A percentile compares a stretch with the other conserved stretches of the same genome.
phyloP scores from a whole-genome alignment of 2,329 filamentous ascomycete species.

The Aureobasidium musti region DNA sequence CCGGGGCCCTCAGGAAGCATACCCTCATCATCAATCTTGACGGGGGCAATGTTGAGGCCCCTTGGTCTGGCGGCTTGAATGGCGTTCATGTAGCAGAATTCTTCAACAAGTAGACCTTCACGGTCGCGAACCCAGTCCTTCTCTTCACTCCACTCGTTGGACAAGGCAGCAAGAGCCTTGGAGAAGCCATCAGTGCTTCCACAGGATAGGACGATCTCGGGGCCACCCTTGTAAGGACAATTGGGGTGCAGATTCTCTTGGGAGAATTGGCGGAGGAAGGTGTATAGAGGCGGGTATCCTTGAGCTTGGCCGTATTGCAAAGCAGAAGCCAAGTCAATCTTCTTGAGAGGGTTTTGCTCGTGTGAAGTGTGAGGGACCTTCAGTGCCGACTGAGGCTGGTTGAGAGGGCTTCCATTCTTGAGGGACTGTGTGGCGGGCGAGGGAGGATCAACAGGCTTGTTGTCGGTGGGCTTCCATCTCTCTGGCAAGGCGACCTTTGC shows the following conservation, averaged over 20 bases:
- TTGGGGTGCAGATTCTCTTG: slow-evolving; percentile 76
- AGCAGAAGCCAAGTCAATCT: slow-evolving; percentile 78
- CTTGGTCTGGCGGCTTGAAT: slow-evolving; percentile 66
- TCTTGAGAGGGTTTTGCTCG: slow-evolving; percentile 61
- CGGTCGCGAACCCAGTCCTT: slow-evolving; percentile 67
- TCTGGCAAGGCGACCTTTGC: slow-evolving; percentile 73
- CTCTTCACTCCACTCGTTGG: slow-evolving; percentile 71
- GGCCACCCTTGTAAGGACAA: slow-evolving; percentile 73
- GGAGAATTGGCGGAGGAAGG: slow-evolving; percentile 77
- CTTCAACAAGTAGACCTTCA: slow-evolving; percentile 77
- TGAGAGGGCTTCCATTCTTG: slow-evolving; percentile 35
- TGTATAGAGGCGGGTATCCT: slow-evolving; percentile 76
- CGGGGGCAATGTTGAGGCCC: slow-evolving; percentile 71
- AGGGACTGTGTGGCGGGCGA: slow-evolving; percentile 43
- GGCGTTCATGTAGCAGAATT: slow-evolving; percentile 78
- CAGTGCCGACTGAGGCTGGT: slow-evolving; percentile 49
- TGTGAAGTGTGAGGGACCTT: slow-evolving; percentile 69
- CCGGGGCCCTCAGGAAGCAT: slow-evolving; percentile 75
- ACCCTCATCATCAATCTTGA: slow-evolving; percentile 75
- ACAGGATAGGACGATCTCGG: slow-evolving; percentile 76
- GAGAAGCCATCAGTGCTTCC: slow-evolving; percentile 83
- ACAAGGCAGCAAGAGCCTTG: slow-evolving; percentile 75
- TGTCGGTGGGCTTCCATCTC: slow-evolving; percentile 71
- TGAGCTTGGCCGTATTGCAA: slow-evolving; percentile 84
- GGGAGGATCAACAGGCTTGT: slow-evolving; percentile 57